Conservation (phyloP, 305 asterid genomes). For the Solanum hybrid region DNA sequence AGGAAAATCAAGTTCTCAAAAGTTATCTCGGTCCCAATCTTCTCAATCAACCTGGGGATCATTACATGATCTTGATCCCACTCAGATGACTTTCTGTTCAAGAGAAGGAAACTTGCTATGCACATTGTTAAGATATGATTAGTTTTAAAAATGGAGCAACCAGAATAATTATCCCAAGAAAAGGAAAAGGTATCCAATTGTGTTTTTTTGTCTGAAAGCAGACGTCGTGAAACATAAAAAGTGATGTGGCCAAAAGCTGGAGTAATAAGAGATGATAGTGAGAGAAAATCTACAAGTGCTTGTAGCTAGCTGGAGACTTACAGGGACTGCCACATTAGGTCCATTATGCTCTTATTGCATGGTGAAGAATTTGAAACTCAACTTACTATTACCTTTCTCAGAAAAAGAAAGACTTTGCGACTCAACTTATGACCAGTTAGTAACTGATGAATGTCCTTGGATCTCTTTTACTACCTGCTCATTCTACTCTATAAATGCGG, state of each 20-base stretch:
- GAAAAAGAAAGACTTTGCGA: neutral
- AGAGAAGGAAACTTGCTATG: neutral
- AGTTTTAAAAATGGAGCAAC: neutral
- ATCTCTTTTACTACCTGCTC: neutral
- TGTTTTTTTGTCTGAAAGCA: neutral
- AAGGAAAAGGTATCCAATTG: neutral
- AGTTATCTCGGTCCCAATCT: neutral
- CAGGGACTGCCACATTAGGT: neutral
- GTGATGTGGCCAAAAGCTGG: neutral
- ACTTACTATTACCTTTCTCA: neutral
- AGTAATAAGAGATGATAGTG: neutral
- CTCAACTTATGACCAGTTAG: neutral
- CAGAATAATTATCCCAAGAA: neutral
- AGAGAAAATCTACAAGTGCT: neutral
- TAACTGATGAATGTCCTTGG: neutral
- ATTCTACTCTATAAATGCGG: neutral
- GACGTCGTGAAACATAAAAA: neutral
- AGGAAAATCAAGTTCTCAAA: neutral
- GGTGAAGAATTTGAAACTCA: neutral
- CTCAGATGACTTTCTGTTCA: neutral
- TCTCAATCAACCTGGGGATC: neutral
- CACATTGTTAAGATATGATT: neutral
- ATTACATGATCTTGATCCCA: neutral
- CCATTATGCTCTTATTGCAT: neutral
- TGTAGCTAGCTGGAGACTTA: neutral